phyloP scores from a whole-genome alignment of 2,329 filamentous ascomycete species.

The Alternaria sp. region DNA sequence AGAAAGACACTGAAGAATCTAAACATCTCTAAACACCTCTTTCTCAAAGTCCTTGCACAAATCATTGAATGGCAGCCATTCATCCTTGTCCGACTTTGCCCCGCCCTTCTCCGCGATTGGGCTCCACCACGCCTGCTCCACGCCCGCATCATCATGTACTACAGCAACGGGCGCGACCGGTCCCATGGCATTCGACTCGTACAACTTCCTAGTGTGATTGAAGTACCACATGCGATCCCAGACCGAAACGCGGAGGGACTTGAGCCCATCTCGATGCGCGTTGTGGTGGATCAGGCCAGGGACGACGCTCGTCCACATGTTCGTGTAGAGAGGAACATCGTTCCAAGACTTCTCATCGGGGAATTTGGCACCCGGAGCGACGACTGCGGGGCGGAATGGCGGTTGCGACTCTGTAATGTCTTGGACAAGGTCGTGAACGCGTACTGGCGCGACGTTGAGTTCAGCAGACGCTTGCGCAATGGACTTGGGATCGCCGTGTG shows the following conservation, averaged over 20 bases:
- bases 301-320: not conserved
- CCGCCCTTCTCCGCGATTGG: conserved; percentile 4
- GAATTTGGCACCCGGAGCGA: not conserved
- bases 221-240: conserved; percentile 6
- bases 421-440: not conserved
- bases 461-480: not conserved
- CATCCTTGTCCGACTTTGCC: not conserved
- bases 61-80: not conserved
- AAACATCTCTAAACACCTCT: not conserved
- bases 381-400: not conserved
- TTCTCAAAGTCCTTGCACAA: not conserved
- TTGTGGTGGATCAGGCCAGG: conserved; percentile 1
- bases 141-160: not conserved
- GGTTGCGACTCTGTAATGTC: not conserved
- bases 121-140: conserved; percentile 3
- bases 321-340: not conserved
- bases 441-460: not conserved
- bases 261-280: not conserved
- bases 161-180: not conserved
- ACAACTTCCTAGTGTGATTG: not conserved
- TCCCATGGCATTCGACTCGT: not conserved
- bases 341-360: not conserved
- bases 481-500: not conserved
- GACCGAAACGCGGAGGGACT: not conserved
- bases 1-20: not conserved